phyloP scores from a whole-genome alignment of 352 stramenopile species.

The Phytophthora tentaculata region DNA sequence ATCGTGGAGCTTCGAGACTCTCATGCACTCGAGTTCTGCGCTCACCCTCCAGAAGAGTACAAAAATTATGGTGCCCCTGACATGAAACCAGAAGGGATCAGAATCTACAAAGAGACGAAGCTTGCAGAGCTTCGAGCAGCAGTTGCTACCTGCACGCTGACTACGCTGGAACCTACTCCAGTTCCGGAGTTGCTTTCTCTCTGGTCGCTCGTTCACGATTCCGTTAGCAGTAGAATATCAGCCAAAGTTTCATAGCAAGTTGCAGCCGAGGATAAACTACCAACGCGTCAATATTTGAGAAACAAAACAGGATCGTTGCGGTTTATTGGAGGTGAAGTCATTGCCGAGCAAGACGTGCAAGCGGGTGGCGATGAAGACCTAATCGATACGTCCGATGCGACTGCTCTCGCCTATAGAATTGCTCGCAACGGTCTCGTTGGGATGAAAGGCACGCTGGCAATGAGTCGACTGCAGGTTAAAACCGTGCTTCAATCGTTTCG shows the following conservation, averaged over 20 bases:
- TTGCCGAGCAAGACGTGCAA: neutral
- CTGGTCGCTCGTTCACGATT: conserved; percentile 19
- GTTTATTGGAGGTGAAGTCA: neutral
- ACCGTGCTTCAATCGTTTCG: neutral
- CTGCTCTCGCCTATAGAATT: neutral
- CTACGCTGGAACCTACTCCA: conserved; percentile 6
- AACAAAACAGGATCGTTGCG: neutral
- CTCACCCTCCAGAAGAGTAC: neutral
- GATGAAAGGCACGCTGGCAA: neutral
- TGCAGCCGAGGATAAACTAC: neutral
- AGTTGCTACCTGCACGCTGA: conserved; percentile 10
- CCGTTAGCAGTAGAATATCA: conserved; percentile 12
- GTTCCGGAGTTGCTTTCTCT: conserved; percentile 18
- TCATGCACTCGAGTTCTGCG: neutral
- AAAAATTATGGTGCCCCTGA: neutral
- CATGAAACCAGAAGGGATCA: neutral
- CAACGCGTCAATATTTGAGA: neutral
- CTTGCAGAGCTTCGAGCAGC: conserved; percentile 22
- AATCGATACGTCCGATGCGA: neutral
- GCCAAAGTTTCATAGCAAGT: conserved; percentile 11
- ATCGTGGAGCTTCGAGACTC: neutral
- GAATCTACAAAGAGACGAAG: conserved; percentile 3
- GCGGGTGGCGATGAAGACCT: neutral
- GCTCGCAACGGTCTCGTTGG: neutral
- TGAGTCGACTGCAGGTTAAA: neutral